Evolutionary conservation across 106 monocot genomes (phyloP), one percentile per base, ranked within the genome.

Genomic region (Dendrobium huoshanense): DNA sequence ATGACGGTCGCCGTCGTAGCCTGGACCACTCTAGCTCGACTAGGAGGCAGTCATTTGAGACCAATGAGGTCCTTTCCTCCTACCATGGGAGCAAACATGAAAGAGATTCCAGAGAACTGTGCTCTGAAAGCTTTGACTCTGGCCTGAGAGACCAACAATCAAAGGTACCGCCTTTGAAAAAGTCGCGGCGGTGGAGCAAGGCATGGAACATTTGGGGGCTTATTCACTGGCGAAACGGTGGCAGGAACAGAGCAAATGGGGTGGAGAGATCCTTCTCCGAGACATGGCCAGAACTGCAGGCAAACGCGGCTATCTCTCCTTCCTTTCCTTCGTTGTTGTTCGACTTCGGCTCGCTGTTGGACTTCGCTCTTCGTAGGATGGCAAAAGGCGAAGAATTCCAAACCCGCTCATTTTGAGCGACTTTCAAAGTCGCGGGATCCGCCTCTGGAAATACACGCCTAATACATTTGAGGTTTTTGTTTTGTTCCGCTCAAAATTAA

Each of bases 231-330:
- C 75, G 75, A 25, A 44, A 16, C 0, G 48, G 77, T 59, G 55
- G 81, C 67, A 81, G 87, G 25, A 45, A 41, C 4, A 84, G 82
- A 13, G 9, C 75, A 48, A 44, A 76, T 45, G 25, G 11, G 80
- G 75, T 73, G 86, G 40, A 20, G 85, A 84, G 20, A 85, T 88
- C 92, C 7, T 84, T 87, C 20, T 88, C 93, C 6, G 88, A 81
- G 73, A 78, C 89, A 7, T 88, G 89, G 89, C 88, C 88, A 10
- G 92, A 86, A 70, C 78, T 87, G n/a, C 65, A 82, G 70, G 65
- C 79, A 0, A 73, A 15, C 25, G 75, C 45, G 9, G n/a, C n/a
- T n/a, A n/a, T n/a, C n/a, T n/a, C n/a, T n/a, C n/a, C n/a, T n/a
- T n/a, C n/a, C n/a, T n/a, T n/a, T n/a, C n/a, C n/a, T n/a, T n/a